Evolutionary conservation across 768 basidiomycete genomes (phyloP).

Genomic region (Exsudoporus frostii): DNA sequence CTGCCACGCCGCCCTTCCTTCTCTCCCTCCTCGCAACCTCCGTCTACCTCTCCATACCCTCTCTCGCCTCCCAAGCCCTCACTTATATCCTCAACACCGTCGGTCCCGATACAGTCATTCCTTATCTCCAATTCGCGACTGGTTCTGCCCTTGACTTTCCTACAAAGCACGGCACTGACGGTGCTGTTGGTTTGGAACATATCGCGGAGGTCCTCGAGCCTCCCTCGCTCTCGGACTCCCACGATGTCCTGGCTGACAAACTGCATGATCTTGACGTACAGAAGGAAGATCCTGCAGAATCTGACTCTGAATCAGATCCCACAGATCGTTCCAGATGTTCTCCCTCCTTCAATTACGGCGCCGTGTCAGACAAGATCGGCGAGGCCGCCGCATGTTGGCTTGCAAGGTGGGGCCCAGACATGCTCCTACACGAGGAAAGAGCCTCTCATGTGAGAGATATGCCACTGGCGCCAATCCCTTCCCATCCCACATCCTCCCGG

Average conservation of each 20-base stretch:
- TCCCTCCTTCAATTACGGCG: constrained; percentile 72
- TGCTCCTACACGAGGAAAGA: constrained; percentile 63
- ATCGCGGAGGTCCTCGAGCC: constrained; percentile 51
- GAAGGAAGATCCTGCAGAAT: constrained; percentile 38
- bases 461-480: constrained; percentile 16
- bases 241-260: constrained; percentile 29
- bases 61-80: constrained; percentile 73
- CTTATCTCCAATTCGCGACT: constrained; percentile 79
- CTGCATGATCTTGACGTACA: constrained; percentile 31
- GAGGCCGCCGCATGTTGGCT: constrained; percentile 89
- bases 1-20: constrained; percentile 76
- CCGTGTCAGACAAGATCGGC: constrained; percentile 87
- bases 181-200: constrained; percentile 68
- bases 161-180: constrained; percentile 45
- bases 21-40: constrained; percentile 85
- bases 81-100: constrained; percentile 66
- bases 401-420: constrained; percentile 78
- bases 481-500: constrained; percentile 16
- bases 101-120: constrained; percentile 71
- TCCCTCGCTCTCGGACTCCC: constrained; percentile 12
- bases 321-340: constrained; percentile 15
- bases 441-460: constrained; percentile 13
- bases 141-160: constrained; percentile 58
- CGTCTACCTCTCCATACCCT: constrained; percentile 80
- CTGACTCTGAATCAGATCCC: constrained; percentile 29